These are phyloP conservation scores for Trypanosoma scelopori DNA, from an alignment of 208 protist genomes.

Conservation along the genomic window DNA sequence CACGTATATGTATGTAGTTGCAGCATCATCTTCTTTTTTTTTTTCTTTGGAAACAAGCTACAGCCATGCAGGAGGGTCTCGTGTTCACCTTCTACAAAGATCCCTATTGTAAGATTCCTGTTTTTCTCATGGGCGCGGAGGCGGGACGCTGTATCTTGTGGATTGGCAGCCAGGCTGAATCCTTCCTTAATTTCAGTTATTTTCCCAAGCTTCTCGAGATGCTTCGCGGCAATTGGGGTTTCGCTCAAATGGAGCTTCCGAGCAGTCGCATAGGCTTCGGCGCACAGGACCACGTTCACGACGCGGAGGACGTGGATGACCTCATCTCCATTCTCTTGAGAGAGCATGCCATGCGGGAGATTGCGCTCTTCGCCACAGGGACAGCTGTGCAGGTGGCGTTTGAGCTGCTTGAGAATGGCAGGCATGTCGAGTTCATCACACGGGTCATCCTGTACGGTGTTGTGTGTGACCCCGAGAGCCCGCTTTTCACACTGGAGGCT, in stretches of 20 bases:
- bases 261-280: constrained; percentile 62
- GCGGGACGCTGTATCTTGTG: constrained; percentile 65
- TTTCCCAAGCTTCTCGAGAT: constrained; percentile 37
- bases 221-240: constrained; percentile 43
- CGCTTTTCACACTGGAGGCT: constrained; percentile 39
- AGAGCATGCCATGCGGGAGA: constrained; percentile 53
- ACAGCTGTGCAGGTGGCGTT: constrained; percentile 78
- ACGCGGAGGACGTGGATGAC: constrained; percentile 77
- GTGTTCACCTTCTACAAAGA: constrained; percentile 60
- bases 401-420: constrained; percentile 40
- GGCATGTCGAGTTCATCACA: constrained; percentile 36
- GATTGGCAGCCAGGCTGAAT: constrained; percentile 66
- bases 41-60: constrained; percentile 2
- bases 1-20: constrained; percentile 13
- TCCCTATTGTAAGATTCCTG: constrained; percentile 53
- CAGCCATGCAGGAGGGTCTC: constrained; percentile 31
- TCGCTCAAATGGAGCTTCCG: constrained; percentile 65
- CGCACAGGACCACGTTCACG: constrained; percentile 48
- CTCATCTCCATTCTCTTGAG: constrained; percentile 46
- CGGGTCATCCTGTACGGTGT: constrained; percentile 75
- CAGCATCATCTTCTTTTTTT: too few relatives aligned
- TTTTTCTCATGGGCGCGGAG: constrained; percentile 50
- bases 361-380: constrained; percentile 66
- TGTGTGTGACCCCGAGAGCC: constrained; percentile 32
- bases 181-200: constrained; percentile 66